Percentiles rank a stretch among this genome's conserved stretches.
These are phyloP conservation scores for Diaporthe sp. DNA, from an alignment of 2,329 filamentous ascomycete species.

Conservation along the genomic window DNA sequence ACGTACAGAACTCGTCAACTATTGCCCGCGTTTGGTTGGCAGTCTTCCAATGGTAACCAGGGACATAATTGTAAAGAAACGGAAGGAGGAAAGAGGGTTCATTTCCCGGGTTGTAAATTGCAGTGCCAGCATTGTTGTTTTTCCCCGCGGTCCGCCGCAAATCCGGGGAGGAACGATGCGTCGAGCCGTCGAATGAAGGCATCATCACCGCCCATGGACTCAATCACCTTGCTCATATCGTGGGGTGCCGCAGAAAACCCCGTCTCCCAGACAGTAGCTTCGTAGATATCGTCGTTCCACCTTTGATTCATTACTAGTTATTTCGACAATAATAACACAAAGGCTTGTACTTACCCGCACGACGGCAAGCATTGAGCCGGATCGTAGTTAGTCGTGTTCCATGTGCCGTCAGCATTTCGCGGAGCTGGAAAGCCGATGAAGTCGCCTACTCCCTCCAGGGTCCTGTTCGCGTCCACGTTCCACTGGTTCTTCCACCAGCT, in stretches of 20 bases:
- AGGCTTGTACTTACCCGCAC: not conserved
- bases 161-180: conserved; percentile 26
- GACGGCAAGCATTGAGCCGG: conserved; percentile 13
- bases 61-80: conserved; percentile 65
- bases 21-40: conserved; percentile 47
- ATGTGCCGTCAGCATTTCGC: conserved; percentile 21
- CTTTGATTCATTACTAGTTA: not conserved
- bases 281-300: conserved; percentile 29
- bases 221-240: conserved; percentile 27
- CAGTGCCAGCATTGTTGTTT: conserved; percentile 28
- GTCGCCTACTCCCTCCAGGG: not conserved
- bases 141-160: conserved; percentile 1
- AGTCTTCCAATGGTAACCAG: conserved; percentile 46
- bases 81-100: conserved; percentile 50
- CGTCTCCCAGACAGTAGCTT: conserved; percentile 29
- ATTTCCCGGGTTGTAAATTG: conserved; percentile 30
- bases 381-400: conserved; percentile 26
- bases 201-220: conserved; percentile 31
- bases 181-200: conserved; percentile 28
- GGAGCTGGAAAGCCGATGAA: conserved; percentile 23
- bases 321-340: not conserved
- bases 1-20: conserved; percentile 49
- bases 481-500: conserved; percentile 31
- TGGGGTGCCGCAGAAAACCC: conserved; percentile 25
- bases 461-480: conserved; percentile 14